Evolutionary conservation across 768 basidiomycete species (phyloP).

Genomic region (Kwoniella botswanensis): DNA sequence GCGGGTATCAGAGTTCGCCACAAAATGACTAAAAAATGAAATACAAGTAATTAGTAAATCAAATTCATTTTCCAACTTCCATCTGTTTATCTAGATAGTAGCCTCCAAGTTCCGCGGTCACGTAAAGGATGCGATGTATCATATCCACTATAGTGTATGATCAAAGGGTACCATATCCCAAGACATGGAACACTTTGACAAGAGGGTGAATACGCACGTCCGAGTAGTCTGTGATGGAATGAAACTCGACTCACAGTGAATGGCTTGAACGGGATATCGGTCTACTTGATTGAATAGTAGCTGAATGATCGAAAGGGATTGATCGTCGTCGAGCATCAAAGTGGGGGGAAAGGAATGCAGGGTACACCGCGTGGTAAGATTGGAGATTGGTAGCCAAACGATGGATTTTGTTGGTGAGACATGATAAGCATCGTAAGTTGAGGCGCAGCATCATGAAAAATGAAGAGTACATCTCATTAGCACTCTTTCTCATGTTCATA

Average conservation of each 20-base stretch:
- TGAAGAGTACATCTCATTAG: background rate
- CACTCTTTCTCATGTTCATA: background rate
- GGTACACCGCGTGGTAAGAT: background rate
- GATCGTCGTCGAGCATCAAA: slow-evolving; percentile 10
- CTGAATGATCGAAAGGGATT: slow-evolving; percentile 16
- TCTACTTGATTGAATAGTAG: background rate
- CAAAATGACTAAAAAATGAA: background rate
- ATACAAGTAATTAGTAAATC: background rate
- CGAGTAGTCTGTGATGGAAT: background rate
- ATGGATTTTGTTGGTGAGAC: background rate
- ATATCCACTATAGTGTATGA: background rate
- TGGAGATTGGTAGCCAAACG: slow-evolving; percentile 1
- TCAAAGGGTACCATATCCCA: background rate
- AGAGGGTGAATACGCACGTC: slow-evolving; percentile 2
- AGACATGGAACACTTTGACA: background rate
- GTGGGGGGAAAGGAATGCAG: slow-evolving; percentile 10
- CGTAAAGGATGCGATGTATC: background rate
- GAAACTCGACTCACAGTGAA: slow-evolving; percentile 8
- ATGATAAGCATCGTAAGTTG: background rate
- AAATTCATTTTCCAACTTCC: background rate
- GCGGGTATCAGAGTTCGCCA: background rate
- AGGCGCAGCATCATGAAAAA: background rate
- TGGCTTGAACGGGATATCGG: background rate
- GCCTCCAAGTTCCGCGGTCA: background rate
- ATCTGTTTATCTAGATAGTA: background rate